phyloP scores from a whole-genome alignment of 2,329 filamentous ascomycete genomes.

The Fusarium temperatum region DNA sequence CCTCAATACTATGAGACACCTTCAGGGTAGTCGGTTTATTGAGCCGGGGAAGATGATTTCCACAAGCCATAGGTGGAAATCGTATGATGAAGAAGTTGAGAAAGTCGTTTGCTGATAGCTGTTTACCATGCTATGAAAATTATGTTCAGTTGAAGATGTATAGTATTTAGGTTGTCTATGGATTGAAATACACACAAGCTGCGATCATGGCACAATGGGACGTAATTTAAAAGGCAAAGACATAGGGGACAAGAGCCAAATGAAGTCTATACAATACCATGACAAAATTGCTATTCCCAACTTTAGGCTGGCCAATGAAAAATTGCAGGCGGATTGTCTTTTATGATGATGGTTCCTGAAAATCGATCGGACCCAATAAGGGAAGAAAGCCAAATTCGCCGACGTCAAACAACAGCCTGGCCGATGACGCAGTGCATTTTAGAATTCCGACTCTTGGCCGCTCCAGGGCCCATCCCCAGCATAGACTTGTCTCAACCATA shows the following conservation, averaged over 20 bases:
- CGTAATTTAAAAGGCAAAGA: background rate
- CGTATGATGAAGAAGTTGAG: background rate
- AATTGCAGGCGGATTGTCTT: background rate
- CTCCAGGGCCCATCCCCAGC: conserved; percentile 13
- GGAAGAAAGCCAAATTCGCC: conserved; percentile 2
- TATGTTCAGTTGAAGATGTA: background rate
- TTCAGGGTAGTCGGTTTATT: background rate
- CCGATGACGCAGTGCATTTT: conserved; percentile 40
- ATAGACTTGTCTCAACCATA: conserved; percentile 20
- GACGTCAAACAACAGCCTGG: conserved; percentile 10
- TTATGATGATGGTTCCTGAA: conserved; percentile 12
- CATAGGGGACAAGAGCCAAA: background rate
- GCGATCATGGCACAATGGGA: background rate
- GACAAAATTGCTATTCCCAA: background rate
- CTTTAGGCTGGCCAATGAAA: background rate
- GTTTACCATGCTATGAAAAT: too few species aligned
- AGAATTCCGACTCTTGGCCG: conserved; percentile 29
- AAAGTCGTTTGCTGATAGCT: background rate
- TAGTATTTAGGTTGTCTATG: background rate
- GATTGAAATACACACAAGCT: background rate
- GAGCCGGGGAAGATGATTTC: background rate
- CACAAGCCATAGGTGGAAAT: background rate
- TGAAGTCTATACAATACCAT: background rate
- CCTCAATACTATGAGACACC: too few species aligned
- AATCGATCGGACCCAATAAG: conserved; percentile 10